Evolutionary conservation across 441 rosid species (phyloP), one percentile per base, ranked within the genome.

Genomic region (Manihot esculenta): DNA sequence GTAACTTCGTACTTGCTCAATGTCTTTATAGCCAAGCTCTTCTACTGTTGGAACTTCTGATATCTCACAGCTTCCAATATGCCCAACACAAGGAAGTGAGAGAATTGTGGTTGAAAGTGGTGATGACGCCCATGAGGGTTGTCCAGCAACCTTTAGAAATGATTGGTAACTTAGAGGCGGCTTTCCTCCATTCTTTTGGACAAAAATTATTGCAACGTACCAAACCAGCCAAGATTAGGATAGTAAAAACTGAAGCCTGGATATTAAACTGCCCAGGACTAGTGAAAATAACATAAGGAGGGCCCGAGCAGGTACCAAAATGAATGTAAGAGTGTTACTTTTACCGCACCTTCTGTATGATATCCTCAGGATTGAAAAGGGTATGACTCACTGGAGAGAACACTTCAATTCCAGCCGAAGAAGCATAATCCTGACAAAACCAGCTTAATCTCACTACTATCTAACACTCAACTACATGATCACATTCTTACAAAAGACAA

Each of bases 361-460:
- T 83, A 65, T 89, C 82, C 0, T 83, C 84, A 27, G 99, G 99
- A 78, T 89, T 82, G 78, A 89, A 94, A 21, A 94, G 88, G 18
- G 97, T 90, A 66, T 94, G 97, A 64, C 96, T 94, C 78, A 92
- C 97, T 18, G 97, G 97, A 55, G 93, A 90, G 77, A 87, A 89
- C 66, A 87, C 83, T 77, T 92, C 97, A 61, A 92, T 81, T 74
- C 97, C 89, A 48, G 82, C 81, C 14, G 88, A 71, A 66, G 89
- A 79, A 59, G 96, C 90, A 78, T 80, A 86, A 51, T 76, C 84
- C 99, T 94, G 75, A 33, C 41, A 27, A 69, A 71, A 68, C 42
- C 69, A 66, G 53, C 12, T 77, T 8, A 24, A 55, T 13, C 56
- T 49, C 59, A 45, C 42, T 41, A 38, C 5, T 42, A 20, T 21